Evolutionary conservation across 208 protist species (phyloP), one percentile per base, ranked within the genome.

Genomic region (Crithidia brevicula): DNA sequence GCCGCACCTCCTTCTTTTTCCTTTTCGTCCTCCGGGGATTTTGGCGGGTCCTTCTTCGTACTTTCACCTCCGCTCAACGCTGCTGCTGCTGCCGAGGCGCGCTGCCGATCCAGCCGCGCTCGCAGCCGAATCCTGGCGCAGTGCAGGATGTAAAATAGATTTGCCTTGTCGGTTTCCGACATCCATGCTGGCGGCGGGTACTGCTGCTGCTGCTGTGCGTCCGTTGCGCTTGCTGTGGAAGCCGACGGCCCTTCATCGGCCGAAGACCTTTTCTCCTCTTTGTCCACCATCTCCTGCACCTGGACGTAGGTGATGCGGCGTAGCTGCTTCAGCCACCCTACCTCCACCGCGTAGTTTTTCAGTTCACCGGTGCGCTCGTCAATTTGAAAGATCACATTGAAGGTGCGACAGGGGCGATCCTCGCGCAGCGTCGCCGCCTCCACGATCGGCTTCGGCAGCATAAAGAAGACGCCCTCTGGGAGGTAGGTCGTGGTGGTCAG

Each of bases 401-500:
- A 96, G 20, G 92, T 96, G 30, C 92, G 84, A 63, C 92, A 96
- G 0, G 84, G 84, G 11, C 79, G 74, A 65, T 95, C 87, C 59
- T 93, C 87, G 16, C 88, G 86, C 59, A 96, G 72, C 30, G 92
- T 96, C 20, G 92, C 88, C 51, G 85, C 86, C 73, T 92, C 86
- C 4, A 96, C 83, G 57, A 96, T 90, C 1, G 82, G 79, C 56
- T 91, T 91, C 10, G 92, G 92, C 22, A 96, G 72, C 92, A 96
- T 96, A 61, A 94, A 96, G 57, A 77, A 96, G 42, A 96, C 92
- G 4, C 85, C 81, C 58, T 96, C 88, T 0, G 92, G 92, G 20
- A 96, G 83, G 65, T 96, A 96, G 20, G 89, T 95, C 47, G 92
- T 96, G 1, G 92, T 96, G 18, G 81, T 82, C 23, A 96, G 85